These are phyloP conservation scores for Xylaria sp. DNA, from an alignment of 2,329 filamentous ascomycete genomes.

Conservation along the genomic window DNA sequence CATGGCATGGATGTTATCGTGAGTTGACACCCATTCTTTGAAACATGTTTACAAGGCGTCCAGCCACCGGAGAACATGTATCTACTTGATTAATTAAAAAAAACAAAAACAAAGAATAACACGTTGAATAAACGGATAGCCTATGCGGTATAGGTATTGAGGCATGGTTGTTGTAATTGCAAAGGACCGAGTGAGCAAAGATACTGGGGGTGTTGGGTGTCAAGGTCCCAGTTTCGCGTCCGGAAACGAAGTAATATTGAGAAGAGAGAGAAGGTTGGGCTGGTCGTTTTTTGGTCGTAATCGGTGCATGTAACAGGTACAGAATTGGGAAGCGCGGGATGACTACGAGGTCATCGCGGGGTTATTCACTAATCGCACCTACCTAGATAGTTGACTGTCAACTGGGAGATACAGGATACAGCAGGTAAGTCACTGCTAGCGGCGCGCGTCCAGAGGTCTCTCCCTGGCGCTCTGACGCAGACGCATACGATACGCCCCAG, in stretches of 20 bases:
- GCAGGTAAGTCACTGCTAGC: conserved; percentile 12
- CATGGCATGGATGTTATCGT: conserved; percentile 24
- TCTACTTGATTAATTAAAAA: not conserved
- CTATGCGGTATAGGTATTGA: not conserved
- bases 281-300: conserved; percentile 10
- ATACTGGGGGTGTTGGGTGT: conserved; percentile 16
- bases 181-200: not conserved
- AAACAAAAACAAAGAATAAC: not conserved
- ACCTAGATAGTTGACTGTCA: not conserved
- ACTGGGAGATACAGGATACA: not conserved
- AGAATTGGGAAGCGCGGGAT: not conserved
- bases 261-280: conserved; percentile 7
- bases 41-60: conserved; percentile 26
- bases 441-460: conserved; percentile 23
- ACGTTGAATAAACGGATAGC: not conserved
- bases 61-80: conserved; percentile 24
- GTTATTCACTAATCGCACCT: conserved; percentile 13
- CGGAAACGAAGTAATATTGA: not conserved
- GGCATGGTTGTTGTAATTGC: not conserved
- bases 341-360: not conserved
- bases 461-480: conserved; percentile 25
- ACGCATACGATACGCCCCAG: conserved; percentile 4
- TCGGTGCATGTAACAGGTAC: not conserved
- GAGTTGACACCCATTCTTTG: conserved; percentile 27
- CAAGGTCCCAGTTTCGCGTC: conserved; percentile 3